Evolutionary conservation across 2,329 filamentous ascomycete species (phyloP).

Genomic region (Macroventuria anomochaeta): DNA sequence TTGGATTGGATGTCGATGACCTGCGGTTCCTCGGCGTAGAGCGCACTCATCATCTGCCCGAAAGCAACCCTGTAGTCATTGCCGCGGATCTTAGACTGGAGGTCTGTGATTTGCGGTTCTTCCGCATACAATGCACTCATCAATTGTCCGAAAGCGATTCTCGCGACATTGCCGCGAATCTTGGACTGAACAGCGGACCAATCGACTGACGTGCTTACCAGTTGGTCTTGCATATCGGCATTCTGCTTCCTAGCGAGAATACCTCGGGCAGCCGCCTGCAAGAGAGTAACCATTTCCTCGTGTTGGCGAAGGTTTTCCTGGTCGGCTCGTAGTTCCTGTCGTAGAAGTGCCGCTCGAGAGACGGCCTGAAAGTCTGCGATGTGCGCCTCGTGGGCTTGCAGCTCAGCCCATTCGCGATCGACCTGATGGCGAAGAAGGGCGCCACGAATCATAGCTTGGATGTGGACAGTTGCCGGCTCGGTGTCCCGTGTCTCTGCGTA

Average conservation of each 20-base stretch:
- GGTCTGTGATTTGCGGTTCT: conserved; percentile 40
- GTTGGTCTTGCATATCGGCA: conserved; percentile 48
- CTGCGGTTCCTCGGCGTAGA: conserved; percentile 39
- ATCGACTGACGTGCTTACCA: conserved; percentile 50
- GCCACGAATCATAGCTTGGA: conserved; percentile 67
- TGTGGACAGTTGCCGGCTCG: conserved; percentile 62
- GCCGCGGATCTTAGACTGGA: conserved; percentile 56
- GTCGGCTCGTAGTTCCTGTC: conserved; percentile 45
- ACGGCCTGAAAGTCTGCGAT: conserved; percentile 49
- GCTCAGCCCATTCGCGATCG: conserved; percentile 45
- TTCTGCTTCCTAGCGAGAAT: conserved; percentile 50
- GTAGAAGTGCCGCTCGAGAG: conserved; percentile 51
- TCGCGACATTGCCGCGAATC: conserved; percentile 49
- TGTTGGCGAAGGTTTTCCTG: conserved; percentile 46
- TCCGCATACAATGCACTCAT: conserved; percentile 43
- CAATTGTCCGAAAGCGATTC: conserved; percentile 34
- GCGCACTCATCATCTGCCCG: conserved; percentile 39
- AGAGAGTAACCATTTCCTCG: conserved; percentile 53
- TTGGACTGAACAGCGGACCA: conserved; percentile 56
- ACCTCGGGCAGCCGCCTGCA: conserved; percentile 72
- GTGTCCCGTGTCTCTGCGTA: conserved; percentile 68
- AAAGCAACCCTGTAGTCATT: conserved; percentile 37
- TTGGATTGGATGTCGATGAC: conserved; percentile 52
- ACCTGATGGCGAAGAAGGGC: conserved; percentile 68
- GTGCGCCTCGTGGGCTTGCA: conserved; percentile 59